Conservation (phyloP, 2,329 filamentous ascomycete genomes). For the Fusarium hostae region DNA sequence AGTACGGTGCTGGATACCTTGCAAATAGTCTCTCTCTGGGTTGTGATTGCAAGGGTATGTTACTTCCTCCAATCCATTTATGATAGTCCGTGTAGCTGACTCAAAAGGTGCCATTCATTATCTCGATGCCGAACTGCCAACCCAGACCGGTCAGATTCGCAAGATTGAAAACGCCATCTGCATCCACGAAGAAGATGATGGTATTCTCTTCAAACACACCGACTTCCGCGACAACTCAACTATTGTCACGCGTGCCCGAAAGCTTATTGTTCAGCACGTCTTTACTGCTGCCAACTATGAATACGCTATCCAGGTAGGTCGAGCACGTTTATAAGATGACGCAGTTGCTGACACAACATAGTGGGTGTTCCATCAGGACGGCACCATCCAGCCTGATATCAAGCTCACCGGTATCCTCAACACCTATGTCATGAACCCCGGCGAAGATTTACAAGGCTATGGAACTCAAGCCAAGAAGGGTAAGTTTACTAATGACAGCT, state of each 20-base stretch:
- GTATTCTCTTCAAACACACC: slow-evolving; percentile 93
- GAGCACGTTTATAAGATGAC: rapidly evolving
- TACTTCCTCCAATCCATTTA: rapidly evolving
- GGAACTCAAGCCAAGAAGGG: background rate
- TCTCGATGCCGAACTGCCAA: slow-evolving; percentile 87
- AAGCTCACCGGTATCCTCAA: slow-evolving; percentile 93
- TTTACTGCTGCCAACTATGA: slow-evolving; percentile 98
- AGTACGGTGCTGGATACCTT: slow-evolving; percentile 86
- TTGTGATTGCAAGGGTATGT: slow-evolving; percentile 85
- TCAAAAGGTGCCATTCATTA: slow-evolving; percentile 73
- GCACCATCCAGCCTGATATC: slow-evolving; percentile 90
- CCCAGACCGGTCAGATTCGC: slow-evolving; percentile 75
- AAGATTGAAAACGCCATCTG: slow-evolving; percentile 95
- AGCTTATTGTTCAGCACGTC: slow-evolving; percentile 88
- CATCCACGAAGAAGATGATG: slow-evolving; percentile 92
- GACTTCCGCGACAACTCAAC: slow-evolving; percentile 92
- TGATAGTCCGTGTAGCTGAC: background rate
- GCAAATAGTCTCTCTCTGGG: slow-evolving; percentile 80
- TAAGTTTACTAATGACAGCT: background rate
- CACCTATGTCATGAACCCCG: slow-evolving; percentile 83
- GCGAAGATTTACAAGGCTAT: background rate
- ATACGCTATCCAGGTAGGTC: slow-evolving; percentile 61
- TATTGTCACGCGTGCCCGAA: slow-evolving; percentile 86
- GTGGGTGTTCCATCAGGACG: slow-evolving; percentile 89
- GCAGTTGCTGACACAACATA: slow-evolving; percentile 31